Evolutionary conservation across 768 basidiomycete genomes (phyloP).

Genomic region (Porpolomopsis calyptriformis): DNA sequence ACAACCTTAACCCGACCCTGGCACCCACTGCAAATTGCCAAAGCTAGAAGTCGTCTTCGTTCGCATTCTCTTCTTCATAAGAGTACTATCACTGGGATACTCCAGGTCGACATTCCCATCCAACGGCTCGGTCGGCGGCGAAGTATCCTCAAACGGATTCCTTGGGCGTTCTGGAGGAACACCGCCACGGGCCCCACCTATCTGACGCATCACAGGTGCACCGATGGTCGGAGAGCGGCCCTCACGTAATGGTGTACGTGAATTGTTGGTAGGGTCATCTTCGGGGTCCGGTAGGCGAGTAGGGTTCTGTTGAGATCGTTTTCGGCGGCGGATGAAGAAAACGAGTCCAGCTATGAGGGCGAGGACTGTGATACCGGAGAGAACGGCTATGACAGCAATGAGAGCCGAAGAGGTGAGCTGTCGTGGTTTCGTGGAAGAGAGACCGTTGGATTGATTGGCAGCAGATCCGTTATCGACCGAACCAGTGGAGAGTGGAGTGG

Average conservation of each 20-base stretch:
- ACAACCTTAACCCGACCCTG: not conserved
- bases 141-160: conserved; percentile 1
- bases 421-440: not conserved
- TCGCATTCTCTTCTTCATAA: not conserved
- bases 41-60: not conserved
- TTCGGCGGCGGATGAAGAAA: conserved; percentile 2
- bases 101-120: not conserved
- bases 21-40: not conserved
- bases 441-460: not conserved
- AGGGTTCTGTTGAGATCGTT: conserved; percentile 1
- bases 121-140: not conserved
- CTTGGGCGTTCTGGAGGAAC: not conserved
- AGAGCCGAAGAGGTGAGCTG: not conserved
- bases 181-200: not conserved
- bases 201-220: not conserved
- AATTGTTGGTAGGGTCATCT: not conserved
- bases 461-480: not conserved
- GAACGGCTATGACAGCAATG: conserved; percentile 5
- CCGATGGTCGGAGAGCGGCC: not conserved
- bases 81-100: not conserved
- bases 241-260: not conserved
- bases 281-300: not conserved
- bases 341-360: conserved; percentile 7
- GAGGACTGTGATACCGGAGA: conserved; percentile 5
- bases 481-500: not conserved